phyloP scores from a whole-genome alignment of 2,329 filamentous ascomycete species.

The Aspergillus fumigatiaffinis region DNA sequence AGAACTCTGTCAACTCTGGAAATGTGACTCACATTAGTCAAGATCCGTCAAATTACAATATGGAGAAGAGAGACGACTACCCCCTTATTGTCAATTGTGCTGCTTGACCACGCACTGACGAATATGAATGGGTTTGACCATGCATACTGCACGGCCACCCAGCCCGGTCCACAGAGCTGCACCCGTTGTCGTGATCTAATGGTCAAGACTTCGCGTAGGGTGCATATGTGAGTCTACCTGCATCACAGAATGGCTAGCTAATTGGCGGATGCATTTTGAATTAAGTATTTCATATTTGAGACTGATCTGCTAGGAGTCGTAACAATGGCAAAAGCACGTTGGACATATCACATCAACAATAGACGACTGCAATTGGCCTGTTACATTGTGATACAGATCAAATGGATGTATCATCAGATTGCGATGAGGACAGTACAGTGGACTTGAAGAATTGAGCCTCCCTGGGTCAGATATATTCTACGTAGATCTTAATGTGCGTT shows the following conservation, averaged over 20 bases:
- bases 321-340: not conserved
- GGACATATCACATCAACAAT: not conserved
- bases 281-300: not conserved
- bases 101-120: not conserved
- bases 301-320: not conserved
- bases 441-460: not conserved
- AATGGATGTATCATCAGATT: not conserved
- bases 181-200: not conserved
- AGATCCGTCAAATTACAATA: not conserved
- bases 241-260: not conserved
- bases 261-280: not conserved
- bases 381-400: not conserved
- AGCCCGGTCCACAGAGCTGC: not conserved
- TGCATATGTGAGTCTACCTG: not conserved
- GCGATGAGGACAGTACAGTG: not conserved
- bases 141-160: not conserved
- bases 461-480: not conserved
- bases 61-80: not conserved
- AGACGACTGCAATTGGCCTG: not conserved
- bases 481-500: not conserved
- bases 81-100: not conserved
- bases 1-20: not conserved
- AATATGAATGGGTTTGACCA: not conserved
- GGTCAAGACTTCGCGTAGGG: not conserved
- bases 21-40: not conserved